Percentiles rank a stretch among this genome's conserved stretches.
phyloP scores from a whole-genome alignment of 2,329 filamentous ascomycete genomes.

The Penicillium paneum region DNA sequence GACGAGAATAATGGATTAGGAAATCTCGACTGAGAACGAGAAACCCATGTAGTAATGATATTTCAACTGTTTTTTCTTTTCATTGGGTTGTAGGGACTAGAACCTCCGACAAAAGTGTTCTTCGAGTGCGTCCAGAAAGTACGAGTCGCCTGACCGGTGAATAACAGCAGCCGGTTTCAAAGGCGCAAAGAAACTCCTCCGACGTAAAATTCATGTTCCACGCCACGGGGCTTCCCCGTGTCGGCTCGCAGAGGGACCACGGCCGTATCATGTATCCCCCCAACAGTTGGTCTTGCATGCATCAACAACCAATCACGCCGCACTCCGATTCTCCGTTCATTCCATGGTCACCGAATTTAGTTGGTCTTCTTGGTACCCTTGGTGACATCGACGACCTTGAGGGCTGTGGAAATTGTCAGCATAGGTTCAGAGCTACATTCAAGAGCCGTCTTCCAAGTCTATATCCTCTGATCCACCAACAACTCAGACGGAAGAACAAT shows the following conservation, averaged over 20 bases:
- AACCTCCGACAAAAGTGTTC: slow-evolving; percentile 33
- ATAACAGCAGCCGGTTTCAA: slow-evolving; percentile 22
- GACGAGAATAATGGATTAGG: slow-evolving; percentile 5
- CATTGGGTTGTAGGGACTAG: slow-evolving; percentile 33
- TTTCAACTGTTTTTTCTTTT: slow-evolving; percentile 44
- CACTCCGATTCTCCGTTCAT: slow-evolving; percentile 28
- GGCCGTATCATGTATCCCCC: slow-evolving; percentile 25
- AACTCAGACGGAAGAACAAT: not conserved
- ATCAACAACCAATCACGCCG: slow-evolving; percentile 26
- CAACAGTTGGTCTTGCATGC: slow-evolving; percentile 30
- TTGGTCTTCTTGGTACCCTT: slow-evolving; percentile 48
- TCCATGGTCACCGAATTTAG: slow-evolving; percentile 35
- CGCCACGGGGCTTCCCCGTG: slow-evolving; percentile 23
- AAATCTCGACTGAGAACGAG: slow-evolving; percentile 8
- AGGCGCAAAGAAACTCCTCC: slow-evolving; percentile 28
- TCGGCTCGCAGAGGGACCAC: slow-evolving; percentile 33
- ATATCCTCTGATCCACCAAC: not conserved
- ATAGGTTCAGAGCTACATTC: not conserved
- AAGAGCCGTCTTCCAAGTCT: not conserved
- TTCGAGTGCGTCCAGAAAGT: slow-evolving; percentile 28
- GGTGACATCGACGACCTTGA: slow-evolving; percentile 46
- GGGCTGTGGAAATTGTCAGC: slow-evolving; percentile 35
- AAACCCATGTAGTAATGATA: slow-evolving; percentile 20
- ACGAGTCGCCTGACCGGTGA: slow-evolving; percentile 32
- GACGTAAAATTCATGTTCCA: slow-evolving; percentile 9